phyloP scores from a whole-genome alignment of 352 stramenopile species.

The Phytophthora pluvialis region DNA sequence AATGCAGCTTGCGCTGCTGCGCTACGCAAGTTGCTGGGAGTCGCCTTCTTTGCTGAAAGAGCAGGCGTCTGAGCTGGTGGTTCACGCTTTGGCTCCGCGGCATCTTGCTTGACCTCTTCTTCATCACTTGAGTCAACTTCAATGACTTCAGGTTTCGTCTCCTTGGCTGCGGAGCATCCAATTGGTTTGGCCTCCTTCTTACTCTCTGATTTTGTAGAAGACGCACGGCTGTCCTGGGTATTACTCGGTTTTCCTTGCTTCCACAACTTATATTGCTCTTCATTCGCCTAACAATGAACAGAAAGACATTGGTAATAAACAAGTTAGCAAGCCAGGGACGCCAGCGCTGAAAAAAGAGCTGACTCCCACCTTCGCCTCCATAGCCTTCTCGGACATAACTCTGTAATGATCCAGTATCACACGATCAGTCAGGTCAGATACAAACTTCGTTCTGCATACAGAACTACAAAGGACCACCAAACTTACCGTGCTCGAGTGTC shows the following conservation, averaged over 20 bases:
- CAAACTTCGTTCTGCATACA: neutral
- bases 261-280: constrained; percentile 73
- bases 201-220: constrained; percentile 8
- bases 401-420: constrained; percentile 34
- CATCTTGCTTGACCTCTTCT: constrained; percentile 19
- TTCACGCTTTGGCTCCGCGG: constrained; percentile 22
- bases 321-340: neutral
- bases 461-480: neutral
- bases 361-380: constrained; percentile 70
- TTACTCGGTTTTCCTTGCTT: constrained; percentile 49
- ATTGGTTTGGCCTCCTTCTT: constrained; percentile 3
- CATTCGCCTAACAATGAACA: constrained; percentile 55
- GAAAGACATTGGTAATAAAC: neutral
- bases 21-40: constrained; percentile 42
- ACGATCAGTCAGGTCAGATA: constrained; percentile 6
- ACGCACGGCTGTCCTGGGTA: neutral
- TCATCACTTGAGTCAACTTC: constrained; percentile 22
- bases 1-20: constrained; percentile 64
- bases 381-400: constrained; percentile 76
- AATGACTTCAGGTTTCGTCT: constrained; percentile 28
- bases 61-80: constrained; percentile 28
- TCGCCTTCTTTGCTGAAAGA: constrained; percentile 39
- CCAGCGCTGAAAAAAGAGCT: neutral
- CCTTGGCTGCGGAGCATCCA: constrained; percentile 17
- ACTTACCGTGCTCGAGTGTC: constrained; percentile 70